Base-by-base conservation (phyloP, 2,329 filamentous ascomycete genomes). In the Curvularia lunata region DNA sequence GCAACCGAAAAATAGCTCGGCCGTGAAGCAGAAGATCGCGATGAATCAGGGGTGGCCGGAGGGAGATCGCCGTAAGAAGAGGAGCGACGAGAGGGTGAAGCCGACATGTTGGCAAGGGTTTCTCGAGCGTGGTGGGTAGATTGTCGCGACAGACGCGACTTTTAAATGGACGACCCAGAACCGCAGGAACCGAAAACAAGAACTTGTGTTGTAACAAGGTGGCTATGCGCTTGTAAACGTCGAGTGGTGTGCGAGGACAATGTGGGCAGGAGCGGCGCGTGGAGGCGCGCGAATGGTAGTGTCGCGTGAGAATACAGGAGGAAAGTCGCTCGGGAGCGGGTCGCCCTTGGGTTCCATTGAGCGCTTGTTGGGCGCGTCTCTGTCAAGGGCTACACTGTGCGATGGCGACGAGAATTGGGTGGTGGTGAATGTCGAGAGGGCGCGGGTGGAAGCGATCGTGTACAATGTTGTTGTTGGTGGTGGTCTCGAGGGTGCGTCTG, bases 321-420 rank as follows among this genome's bases (percentile, higher is more conserved):
- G 70, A 46, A 70, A 75, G 61, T 75, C 73, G 67, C 71, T 75
- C 63, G 71, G 66, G 49, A 75, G 70, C 67, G 73, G 71, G 47
- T 75, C 72, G 54, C 50, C 48, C 57, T 74, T 71, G 28, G 70
- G 74, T 62, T 73, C 74, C 74, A 76, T 76, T 50, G 50, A 52
- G 45, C 10, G 50, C 30, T 40, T 38, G 21, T 9, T 40, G 6
- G 47, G 21, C 34, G 47, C 16, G 47, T 25, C 19, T 38, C 9
- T 40, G 16, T 37, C 1, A 16, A n/a, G 40, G 5, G 13, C 9
- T 42, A 18, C 16, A 42, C 12, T 25, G 21, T 42, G 16, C 6
- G 21, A 23, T 43, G 4, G 4, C 16, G 16, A 5, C n/a, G 5
- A 9, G 16, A 8, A 18, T 8, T 2, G 34, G 16, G 8, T 37